A percentile compares a stretch with the other conserved stretches of the same genome.
Conservation (phyloP, 2,329 filamentous ascomycete species). For the Colletotrichum shisoi region DNA sequence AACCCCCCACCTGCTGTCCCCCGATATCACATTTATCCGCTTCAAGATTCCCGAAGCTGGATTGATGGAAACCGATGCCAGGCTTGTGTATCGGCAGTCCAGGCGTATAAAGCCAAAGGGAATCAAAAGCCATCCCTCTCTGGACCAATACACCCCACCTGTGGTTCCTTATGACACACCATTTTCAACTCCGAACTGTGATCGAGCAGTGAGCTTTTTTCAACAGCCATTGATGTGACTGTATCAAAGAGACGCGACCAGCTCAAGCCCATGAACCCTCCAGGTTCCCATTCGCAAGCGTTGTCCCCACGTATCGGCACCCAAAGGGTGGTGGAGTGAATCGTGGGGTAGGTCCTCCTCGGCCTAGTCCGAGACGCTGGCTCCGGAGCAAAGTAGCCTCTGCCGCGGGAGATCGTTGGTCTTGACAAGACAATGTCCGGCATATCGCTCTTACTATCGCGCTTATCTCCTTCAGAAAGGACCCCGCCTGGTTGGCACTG, state of each 20-base stretch:
- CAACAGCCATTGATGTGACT: constrained; percentile 44
- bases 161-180: constrained; percentile 46
- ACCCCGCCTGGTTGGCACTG: constrained; percentile 49
- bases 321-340: constrained; percentile 43
- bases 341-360: constrained; percentile 53
- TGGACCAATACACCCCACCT: constrained; percentile 48
- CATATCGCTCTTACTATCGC: constrained; percentile 62
- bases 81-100: constrained; percentile 50
- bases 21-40: constrained; percentile 41
- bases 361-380: constrained; percentile 66
- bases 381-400: constrained; percentile 64
- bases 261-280: constrained; percentile 50
- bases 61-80: constrained; percentile 43
- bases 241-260: constrained; percentile 59
- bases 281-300: constrained; percentile 38
- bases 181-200: constrained; percentile 41
- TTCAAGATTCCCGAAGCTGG: not conserved
- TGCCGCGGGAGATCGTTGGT: constrained; percentile 44
- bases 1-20: constrained; percentile 48
- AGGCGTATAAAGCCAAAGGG: constrained; percentile 40
- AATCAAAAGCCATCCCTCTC: constrained; percentile 48
- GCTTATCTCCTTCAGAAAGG: constrained; percentile 66
- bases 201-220: constrained; percentile 50
- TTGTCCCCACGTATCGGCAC: constrained; percentile 40
- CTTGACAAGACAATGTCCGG: constrained; percentile 40